phyloP scores from a whole-genome alignment of 1,284 basidiomycete species.

The Clitocybe nebularis region DNA sequence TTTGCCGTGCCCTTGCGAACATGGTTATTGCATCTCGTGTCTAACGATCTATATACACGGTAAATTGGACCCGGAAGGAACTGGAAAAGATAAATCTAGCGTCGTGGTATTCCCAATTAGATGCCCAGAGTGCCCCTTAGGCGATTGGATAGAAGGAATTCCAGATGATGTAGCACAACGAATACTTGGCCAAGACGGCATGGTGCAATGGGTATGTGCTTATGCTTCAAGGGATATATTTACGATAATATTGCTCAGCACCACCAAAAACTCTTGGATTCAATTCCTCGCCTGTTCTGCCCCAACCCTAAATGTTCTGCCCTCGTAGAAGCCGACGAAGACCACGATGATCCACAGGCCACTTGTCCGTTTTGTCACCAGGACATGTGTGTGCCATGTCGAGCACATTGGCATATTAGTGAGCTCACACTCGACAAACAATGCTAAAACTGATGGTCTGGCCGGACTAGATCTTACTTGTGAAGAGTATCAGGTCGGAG shows the following conservation, averaged over 20 bases:
- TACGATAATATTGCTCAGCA: constrained; percentile 21
- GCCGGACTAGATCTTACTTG: constrained; percentile 29
- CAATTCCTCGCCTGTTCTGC: constrained; percentile 33
- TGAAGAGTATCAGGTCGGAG: constrained; percentile 28
- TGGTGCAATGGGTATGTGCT: constrained; percentile 32
- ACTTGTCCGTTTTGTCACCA: constrained; percentile 31
- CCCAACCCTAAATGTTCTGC: constrained; percentile 37
- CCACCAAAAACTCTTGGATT: constrained; percentile 35
- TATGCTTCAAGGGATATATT: background rate
- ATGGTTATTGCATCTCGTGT: constrained; percentile 35
- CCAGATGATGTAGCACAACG: constrained; percentile 30
- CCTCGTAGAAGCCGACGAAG: constrained; percentile 32
- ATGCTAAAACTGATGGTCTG: background rate
- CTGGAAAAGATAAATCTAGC: no score
- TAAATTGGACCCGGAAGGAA: no score
- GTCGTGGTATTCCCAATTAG: constrained; percentile 34
- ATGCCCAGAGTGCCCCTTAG: constrained; percentile 34
- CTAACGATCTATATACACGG: constrained; percentile 31
- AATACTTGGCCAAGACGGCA: constrained; percentile 28
- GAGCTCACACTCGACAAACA: no score
- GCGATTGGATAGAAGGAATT: constrained; percentile 32
- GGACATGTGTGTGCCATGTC: constrained; percentile 33
- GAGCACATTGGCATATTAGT: constrained; percentile 35
- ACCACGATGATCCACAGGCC: constrained; percentile 30
- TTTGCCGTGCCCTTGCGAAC: constrained; percentile 32